These are phyloP conservation scores for Margaritispora aquatica DNA, from an alignment of 495 filamentous ascomycete species.

Conservation along the genomic window DNA sequence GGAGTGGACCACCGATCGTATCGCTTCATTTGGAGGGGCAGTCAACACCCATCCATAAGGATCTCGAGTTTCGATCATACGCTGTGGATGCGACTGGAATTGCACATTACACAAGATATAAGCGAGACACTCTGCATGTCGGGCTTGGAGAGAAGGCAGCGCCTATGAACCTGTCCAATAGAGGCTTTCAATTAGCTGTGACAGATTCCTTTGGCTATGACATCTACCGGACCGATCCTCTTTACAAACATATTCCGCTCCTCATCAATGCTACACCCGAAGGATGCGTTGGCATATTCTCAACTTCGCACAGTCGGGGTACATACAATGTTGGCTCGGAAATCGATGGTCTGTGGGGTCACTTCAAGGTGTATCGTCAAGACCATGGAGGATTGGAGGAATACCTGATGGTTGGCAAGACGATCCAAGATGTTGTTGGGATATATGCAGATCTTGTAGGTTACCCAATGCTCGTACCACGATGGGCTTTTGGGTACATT, in stretches of 20 bases:
- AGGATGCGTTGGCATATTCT: constrained; percentile 60
- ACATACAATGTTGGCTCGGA: constrained; percentile 63
- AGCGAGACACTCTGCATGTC: constrained; percentile 52
- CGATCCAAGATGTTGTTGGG: constrained; percentile 53
- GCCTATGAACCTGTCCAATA: constrained; percentile 63
- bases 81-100: constrained; percentile 50
- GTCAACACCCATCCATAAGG: constrained; percentile 44
- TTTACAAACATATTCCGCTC: constrained; percentile 69
- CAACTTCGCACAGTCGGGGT: constrained; percentile 54
- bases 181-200: constrained; percentile 57
- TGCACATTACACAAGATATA: constrained; percentile 54
- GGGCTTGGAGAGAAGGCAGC: constrained; percentile 65
- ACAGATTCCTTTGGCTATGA: constrained; percentile 69
- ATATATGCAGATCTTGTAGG: constrained; percentile 61
- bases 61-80: constrained; percentile 58
- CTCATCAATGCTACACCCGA: constrained; percentile 55
- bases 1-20: constrained; percentile 49
- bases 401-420: constrained; percentile 60
- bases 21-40: constrained; percentile 45
- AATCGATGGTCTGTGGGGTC: constrained; percentile 64
- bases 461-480: constrained; percentile 56
- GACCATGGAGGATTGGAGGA: constrained; percentile 64
- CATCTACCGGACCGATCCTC: constrained; percentile 59
- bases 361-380: constrained; percentile 65
- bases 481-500: constrained; percentile 64